A percentile compares a stretch with the other conserved stretches of the same genome.
These are phyloP conservation scores for Candida methanosorbosa DNA, from an alignment of 805 yeast species.

Conservation along the genomic window DNA sequence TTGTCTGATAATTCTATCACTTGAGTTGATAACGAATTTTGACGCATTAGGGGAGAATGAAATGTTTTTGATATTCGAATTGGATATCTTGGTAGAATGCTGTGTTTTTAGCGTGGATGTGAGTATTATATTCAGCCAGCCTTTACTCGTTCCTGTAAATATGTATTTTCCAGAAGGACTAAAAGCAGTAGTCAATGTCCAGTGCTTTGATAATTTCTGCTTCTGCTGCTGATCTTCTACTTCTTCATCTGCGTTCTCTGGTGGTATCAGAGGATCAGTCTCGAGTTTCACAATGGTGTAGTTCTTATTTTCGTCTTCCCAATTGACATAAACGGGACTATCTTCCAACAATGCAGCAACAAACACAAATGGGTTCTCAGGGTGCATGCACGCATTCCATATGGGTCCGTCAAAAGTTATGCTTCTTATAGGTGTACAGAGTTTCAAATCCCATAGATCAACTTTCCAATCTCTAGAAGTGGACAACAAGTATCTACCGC, in stretches of 20 bases:
- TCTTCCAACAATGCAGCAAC: constrained; percentile 63
- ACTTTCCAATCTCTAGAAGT: constrained; percentile 79
- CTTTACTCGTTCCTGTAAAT: constrained; percentile 74
- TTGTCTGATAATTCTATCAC: constrained; percentile 70
- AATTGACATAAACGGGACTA: constrained; percentile 43
- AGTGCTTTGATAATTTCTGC: constrained; percentile 24
- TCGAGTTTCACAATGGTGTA: constrained; percentile 3
- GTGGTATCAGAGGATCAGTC: constrained; percentile 11
- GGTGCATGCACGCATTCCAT: constrained; percentile 59
- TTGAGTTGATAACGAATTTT: constrained; percentile 63
- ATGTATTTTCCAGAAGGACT: constrained; percentile 47
- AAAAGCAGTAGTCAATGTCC: constrained; percentile 43
- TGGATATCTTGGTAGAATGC: constrained; percentile 42
- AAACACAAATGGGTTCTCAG: constrained; percentile 36
- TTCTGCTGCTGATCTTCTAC: constrained; percentile 4
- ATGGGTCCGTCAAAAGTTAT: constrained; percentile 60
- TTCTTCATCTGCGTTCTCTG: constrained; percentile 11
- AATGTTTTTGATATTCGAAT: constrained; percentile 63
- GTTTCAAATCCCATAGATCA: constrained; percentile 68
- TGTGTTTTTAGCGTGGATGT: constrained; percentile 24
- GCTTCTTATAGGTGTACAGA: constrained; percentile 30
- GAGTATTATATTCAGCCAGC: constrained; percentile 52
- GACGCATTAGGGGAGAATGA: constrained; percentile 49
- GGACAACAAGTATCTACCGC: constrained; percentile 62
- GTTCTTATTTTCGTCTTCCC: constrained; percentile 14